These are phyloP conservation scores for Sporobolomyces pararoseus DNA, from an alignment of 768 basidiomycete genomes.

Conservation along the genomic window DNA sequence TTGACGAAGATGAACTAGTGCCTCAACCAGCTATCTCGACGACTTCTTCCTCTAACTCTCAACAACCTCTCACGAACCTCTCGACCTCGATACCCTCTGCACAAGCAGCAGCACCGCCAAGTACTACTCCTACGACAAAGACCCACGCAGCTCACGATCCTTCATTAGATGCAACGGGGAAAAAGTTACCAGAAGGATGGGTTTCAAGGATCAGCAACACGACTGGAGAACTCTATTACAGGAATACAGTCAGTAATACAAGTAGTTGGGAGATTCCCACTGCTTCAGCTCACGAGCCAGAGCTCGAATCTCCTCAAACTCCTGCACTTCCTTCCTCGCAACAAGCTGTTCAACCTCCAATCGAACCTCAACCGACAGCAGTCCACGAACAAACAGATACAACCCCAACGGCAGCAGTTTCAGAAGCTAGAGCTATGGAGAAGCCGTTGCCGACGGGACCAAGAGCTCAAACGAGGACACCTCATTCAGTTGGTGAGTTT, in stretches of 20 bases:
- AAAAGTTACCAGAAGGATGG: slow-evolving; percentile 30
- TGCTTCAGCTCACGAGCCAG: neutral
- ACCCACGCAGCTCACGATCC: slow-evolving; percentile 15
- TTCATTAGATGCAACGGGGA: slow-evolving; percentile 19
- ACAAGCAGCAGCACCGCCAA: neutral
- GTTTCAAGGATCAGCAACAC: slow-evolving; percentile 28
- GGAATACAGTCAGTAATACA: slow-evolving; percentile 29
- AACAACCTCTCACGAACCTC: neutral
- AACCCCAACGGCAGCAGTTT: neutral
- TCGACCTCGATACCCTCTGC: neutral
- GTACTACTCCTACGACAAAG: neutral
- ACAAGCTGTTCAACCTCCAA: too few species aligned
- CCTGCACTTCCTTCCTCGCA: neutral
- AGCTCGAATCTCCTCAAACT: neutral
- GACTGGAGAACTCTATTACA: slow-evolving; percentile 33
- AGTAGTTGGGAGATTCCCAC: slow-evolving; percentile 37
- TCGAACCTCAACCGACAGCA: neutral
- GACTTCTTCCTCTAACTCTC: neutral
- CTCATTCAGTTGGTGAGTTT: neutral
- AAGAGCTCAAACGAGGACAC: neutral
- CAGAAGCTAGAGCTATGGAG: neutral
- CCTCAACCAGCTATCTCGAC: neutral
- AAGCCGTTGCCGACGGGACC: neutral
- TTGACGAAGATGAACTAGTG: slow-evolving; percentile 41
- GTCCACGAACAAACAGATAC: neutral